Percentiles rank a stretch among this genome's conserved stretches.
phyloP scores from a whole-genome alignment of 148 eudicot genomes.

The Suaeda aralocaspica region DNA sequence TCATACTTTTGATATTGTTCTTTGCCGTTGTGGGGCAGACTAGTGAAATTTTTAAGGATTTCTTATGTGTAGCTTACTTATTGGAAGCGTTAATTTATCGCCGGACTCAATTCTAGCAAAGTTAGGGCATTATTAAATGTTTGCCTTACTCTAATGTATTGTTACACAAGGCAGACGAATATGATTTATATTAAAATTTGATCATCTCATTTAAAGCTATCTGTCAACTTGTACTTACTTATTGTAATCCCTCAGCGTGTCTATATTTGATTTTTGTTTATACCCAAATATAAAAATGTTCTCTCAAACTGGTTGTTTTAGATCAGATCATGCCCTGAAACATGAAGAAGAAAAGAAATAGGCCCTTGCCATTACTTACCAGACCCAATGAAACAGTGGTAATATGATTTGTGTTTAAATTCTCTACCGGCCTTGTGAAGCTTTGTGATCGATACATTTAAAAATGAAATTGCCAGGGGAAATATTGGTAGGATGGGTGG shows the following conservation, averaged over 20 bases:
- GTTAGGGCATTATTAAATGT: neutral
- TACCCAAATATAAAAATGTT: neutral
- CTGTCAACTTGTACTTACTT: neutral
- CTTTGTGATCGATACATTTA: constrained; percentile 4
- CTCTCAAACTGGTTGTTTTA: neutral
- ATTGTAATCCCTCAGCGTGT: neutral
- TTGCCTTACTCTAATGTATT: neutral
- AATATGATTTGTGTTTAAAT: constrained; percentile 18
- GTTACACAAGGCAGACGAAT: neutral
- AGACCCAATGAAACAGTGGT: constrained; percentile 98
- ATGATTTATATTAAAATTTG: neutral
- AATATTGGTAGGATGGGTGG: constrained; percentile 93
- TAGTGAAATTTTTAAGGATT: neutral
- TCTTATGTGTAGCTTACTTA: neutral
- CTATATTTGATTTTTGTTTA: too few relatives aligned
- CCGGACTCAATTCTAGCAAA: neutral
- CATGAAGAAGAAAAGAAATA: constrained; percentile 85
- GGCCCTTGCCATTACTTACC: constrained; percentile 97
- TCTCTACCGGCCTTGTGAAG: neutral
- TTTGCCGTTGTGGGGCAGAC: neutral
- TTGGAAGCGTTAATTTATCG: too few relatives aligned
- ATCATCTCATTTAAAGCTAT: neutral
- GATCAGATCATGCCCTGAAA: constrained; percentile 74
- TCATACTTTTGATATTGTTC: neutral
- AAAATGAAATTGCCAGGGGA: constrained; percentile 57